These are phyloP conservation scores for Amanita bisporigera DNA, from an alignment of 1,284 basidiomycete species.

Conservation along the genomic window DNA sequence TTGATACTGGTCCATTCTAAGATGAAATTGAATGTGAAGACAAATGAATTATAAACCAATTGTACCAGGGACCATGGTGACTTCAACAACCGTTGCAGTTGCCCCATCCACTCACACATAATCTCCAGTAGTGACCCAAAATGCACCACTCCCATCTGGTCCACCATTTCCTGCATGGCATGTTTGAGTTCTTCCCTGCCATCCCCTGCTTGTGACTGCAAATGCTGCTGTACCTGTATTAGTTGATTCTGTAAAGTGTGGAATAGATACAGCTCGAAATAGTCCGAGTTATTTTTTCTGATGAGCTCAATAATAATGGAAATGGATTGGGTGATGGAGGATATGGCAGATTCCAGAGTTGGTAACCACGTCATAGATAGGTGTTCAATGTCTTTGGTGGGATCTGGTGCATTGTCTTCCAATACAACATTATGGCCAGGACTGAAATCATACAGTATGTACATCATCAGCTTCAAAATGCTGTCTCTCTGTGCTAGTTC, in stretches of 20 bases:
- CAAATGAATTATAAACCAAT: slow-evolving; percentile 14
- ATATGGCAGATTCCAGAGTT: slow-evolving; percentile 78
- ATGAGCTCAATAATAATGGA: slow-evolving; percentile 96
- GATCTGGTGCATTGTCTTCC: slow-evolving; percentile 14
- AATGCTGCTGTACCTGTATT: slow-evolving; percentile 83
- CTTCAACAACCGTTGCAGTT: slow-evolving; percentile 75
- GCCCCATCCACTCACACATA: slow-evolving; percentile 72
- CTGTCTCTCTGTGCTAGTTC: slow-evolving; percentile 85
- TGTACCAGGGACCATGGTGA: slow-evolving; percentile 79
- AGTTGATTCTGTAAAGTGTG: slow-evolving; percentile 92
- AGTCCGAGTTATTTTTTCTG: slow-evolving; percentile 98
- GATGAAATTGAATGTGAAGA: slow-evolving; percentile 10
- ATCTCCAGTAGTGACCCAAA: slow-evolving; percentile 85
- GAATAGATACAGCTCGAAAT: slow-evolving; percentile 98
- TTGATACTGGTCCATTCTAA: slow-evolving; percentile 69
- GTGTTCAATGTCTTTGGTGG: slow-evolving; percentile 17
- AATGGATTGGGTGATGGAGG: slow-evolving; percentile 88
- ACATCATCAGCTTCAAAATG: slow-evolving; percentile 75
- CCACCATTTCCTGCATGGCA: slow-evolving; percentile 86
- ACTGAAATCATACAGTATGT: slow-evolving; percentile 79
- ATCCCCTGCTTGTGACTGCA: slow-evolving; percentile 58
- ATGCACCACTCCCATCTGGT: slow-evolving; percentile 94
- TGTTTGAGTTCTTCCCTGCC: slow-evolving; percentile 75
- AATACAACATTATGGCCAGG: slow-evolving; percentile 8
- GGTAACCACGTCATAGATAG: slow-evolving; percentile 47